Conservation (phyloP, 225 moss, liverwort and hornwort genomes). For the Neckera pumila region DNA sequence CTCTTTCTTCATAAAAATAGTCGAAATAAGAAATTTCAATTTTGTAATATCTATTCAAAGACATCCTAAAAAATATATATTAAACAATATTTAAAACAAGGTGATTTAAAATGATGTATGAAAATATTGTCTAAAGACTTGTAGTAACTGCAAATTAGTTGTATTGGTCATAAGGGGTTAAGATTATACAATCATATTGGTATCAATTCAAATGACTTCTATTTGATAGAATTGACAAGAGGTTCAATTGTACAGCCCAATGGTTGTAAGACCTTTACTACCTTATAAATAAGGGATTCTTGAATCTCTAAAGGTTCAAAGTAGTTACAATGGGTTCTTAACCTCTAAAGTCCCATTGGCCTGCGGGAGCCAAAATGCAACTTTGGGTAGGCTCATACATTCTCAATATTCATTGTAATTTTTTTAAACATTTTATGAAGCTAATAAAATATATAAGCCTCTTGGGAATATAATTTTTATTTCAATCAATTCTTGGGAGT, state of each 20-base stretch:
- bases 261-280: background rate
- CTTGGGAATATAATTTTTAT: too few relatives aligned
- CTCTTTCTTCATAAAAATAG: background rate
- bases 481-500: too few relatives aligned
- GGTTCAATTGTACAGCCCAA: rapidly evolving
- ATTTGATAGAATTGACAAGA: background rate
- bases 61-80: too few relatives aligned
- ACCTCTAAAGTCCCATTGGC: too few relatives aligned
- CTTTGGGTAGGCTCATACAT: too few relatives aligned
- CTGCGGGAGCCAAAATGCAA: too few relatives aligned
- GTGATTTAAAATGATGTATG: background rate
- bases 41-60: background rate
- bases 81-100: background rate
- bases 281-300: background rate
- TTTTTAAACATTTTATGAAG: too few relatives aligned
- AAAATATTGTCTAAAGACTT: background rate
- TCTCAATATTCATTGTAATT: too few relatives aligned
- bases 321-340: too few relatives aligned
- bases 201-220: background rate
- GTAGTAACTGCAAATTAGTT: background rate
- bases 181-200: background rate
- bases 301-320: too few relatives aligned
- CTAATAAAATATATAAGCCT: too few relatives aligned
- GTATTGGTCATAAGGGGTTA: background rate
- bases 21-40: background rate